Evolutionary conservation across 768 basidiomycete species (phyloP).

Genomic region (Leccinellum albellum): DNA sequence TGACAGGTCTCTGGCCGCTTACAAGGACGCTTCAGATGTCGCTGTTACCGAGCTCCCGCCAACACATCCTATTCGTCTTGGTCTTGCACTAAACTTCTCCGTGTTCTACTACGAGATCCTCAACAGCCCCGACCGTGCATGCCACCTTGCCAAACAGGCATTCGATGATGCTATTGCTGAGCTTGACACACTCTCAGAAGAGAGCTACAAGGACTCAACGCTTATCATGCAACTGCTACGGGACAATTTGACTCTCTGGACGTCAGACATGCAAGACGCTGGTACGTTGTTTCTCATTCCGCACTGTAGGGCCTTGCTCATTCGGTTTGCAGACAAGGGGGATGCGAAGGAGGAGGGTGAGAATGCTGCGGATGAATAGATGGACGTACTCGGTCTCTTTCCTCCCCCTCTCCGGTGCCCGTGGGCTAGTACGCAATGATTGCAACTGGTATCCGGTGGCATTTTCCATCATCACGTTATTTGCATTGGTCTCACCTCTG

Average conservation of each 20-base stretch:
- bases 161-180: constrained; percentile 99
- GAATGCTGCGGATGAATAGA: constrained; percentile 64
- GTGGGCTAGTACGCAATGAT: constrained; percentile 8
- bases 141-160: constrained; percentile 97
- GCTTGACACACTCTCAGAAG: constrained; percentile 97
- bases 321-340: constrained; percentile 53
- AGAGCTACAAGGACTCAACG: constrained; percentile 99
- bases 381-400: constrained; percentile 8
- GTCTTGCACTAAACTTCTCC: constrained; percentile 98
- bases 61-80: constrained; percentile 97
- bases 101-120: constrained; percentile 99
- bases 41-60: constrained; percentile 93
- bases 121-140: constrained; percentile 97
- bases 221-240: constrained; percentile 95
- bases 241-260: constrained; percentile 98
- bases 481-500: constrained; percentile 28
- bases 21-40: constrained; percentile 97
- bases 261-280: constrained; percentile 94
- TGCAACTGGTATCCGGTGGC: constrained; percentile 12
- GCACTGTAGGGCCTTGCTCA: constrained; percentile 4
- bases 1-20: constrained; percentile 94
- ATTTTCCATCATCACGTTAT: constrained; percentile 27
- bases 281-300: constrained; percentile 47
- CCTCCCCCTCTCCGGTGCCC: constrained; percentile 17
- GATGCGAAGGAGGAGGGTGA: constrained; percentile 71